phyloP scores from a whole-genome alignment of 129 eudicot species.

The Apium graveolens region DNA sequence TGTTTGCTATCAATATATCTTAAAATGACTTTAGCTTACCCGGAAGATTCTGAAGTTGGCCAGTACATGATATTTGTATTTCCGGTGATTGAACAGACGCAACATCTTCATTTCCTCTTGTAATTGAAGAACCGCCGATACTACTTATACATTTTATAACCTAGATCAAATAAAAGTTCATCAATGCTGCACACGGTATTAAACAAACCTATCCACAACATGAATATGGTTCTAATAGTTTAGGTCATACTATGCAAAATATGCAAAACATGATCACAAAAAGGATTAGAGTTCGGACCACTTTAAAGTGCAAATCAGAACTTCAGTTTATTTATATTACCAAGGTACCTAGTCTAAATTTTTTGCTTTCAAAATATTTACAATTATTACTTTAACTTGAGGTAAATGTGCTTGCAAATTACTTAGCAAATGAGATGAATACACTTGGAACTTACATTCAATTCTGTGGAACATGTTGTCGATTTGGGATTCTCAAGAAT shows the following conservation, averaged over 20 bases:
- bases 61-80: conserved; percentile 44
- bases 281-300: neutral
- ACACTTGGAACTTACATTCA: conserved; percentile 39
- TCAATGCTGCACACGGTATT: neutral
- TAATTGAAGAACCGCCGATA: conserved; percentile 27
- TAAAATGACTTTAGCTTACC: conserved; percentile 30
- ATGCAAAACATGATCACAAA: neutral
- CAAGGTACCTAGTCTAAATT: neutral
- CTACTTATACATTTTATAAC: conserved; percentile 35
- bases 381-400: neutral
- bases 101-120: conserved; percentile 29
- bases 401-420: neutral
- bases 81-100: conserved; percentile 39
- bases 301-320: neutral
- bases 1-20: neutral
- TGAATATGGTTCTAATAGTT: conserved; percentile 8
- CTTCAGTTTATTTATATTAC: neutral
- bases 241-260: conserved; percentile 49
- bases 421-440: neutral
- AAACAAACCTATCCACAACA: neutral
- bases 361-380: neutral
- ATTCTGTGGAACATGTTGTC: conserved; percentile 41
- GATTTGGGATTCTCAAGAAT: conserved; percentile 51
- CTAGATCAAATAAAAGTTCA: conserved; percentile 21
- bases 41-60: conserved; percentile 36